Conservation (phyloP, 2,329 filamentous ascomycete genomes). For the Penicillium brevicompactum region DNA sequence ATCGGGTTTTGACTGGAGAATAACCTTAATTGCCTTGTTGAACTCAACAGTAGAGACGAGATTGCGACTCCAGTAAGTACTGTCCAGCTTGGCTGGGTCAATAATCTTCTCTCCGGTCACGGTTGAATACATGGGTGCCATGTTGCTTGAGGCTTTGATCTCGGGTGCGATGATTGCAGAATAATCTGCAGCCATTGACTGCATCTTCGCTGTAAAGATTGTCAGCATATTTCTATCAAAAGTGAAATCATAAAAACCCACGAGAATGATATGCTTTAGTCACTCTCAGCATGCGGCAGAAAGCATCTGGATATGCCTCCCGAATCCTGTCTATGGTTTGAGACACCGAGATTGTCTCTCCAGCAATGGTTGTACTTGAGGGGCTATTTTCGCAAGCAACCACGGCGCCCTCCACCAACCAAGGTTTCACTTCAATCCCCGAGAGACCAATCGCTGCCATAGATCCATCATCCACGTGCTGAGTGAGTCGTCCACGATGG, state of each 20-base stretch:
- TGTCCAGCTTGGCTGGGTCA: neutral
- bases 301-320: neutral
- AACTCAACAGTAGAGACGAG: constrained; percentile 25
- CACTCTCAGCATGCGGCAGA: constrained; percentile 7
- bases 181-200: neutral
- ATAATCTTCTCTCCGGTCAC: neutral
- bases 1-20: neutral
- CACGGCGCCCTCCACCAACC: neutral
- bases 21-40: constrained; percentile 10
- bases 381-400: constrained; percentile 24
- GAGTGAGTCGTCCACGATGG: constrained; percentile 11
- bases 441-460: constrained; percentile 16
- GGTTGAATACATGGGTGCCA: constrained; percentile 9
- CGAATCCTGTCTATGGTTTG: neutral
- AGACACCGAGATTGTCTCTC: constrained; percentile 4
- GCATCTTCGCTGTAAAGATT: neutral
- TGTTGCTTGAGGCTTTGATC: neutral
- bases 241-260: neutral
- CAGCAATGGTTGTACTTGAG: constrained; percentile 15
- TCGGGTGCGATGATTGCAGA: neutral
- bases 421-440: neutral
- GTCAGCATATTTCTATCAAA: neutral
- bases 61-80: constrained; percentile 26
- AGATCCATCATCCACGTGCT: neutral
- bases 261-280: constrained; percentile 20